These are phyloP conservation scores for Alternaria ethzedia DNA, from an alignment of 2,329 filamentous ascomycete species.

Conservation along the genomic window DNA sequence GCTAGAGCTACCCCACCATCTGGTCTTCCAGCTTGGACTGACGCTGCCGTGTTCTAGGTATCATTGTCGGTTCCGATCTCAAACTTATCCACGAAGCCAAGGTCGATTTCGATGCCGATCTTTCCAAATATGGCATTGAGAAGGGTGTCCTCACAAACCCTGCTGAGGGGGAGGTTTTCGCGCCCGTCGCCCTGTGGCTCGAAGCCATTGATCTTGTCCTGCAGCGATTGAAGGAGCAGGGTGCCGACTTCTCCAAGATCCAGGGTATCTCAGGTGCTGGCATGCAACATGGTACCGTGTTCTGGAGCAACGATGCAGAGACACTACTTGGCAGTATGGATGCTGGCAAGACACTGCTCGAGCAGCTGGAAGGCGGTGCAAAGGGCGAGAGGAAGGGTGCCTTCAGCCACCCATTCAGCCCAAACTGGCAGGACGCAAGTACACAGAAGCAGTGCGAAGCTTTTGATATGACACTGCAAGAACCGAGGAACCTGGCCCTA, in stretches of 20 bases:
- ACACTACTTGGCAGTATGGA: slow-evolving; percentile 67
- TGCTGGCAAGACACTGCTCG: slow-evolving; percentile 66
- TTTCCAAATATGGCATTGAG: slow-evolving; percentile 69
- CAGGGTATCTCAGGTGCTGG: slow-evolving; percentile 87
- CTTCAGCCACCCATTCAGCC: slow-evolving; percentile 85
- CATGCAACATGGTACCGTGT: slow-evolving; percentile 97
- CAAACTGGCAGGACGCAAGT: slow-evolving; percentile 98
- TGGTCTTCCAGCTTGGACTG: slow-evolving; percentile 8
- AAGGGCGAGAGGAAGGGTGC: slow-evolving; percentile 58
- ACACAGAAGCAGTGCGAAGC: slow-evolving; percentile 90
- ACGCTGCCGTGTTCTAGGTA: slow-evolving; percentile 58
- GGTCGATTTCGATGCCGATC: slow-evolving; percentile 93
- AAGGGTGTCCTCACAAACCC: slow-evolving; percentile 90
- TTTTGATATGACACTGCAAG: slow-evolving; percentile 77
- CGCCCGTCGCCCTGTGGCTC: slow-evolving; percentile 92
- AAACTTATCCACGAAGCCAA: slow-evolving; percentile 84
- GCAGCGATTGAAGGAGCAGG: slow-evolving; percentile 70
- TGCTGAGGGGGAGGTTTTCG: slow-evolving; percentile 85
- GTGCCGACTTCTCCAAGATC: slow-evolving; percentile 75
- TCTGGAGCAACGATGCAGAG: slow-evolving; percentile 80
- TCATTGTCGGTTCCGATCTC: slow-evolving; percentile 83
- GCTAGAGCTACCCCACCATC: slow-evolving; percentile 40
- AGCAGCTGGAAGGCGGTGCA: slow-evolving; percentile 65
- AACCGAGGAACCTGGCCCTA: slow-evolving; percentile 71
- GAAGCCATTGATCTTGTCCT: slow-evolving; percentile 90